phyloP scores from a whole-genome alignment of 169 alveolate species.

The Neospora caninum region DNA sequence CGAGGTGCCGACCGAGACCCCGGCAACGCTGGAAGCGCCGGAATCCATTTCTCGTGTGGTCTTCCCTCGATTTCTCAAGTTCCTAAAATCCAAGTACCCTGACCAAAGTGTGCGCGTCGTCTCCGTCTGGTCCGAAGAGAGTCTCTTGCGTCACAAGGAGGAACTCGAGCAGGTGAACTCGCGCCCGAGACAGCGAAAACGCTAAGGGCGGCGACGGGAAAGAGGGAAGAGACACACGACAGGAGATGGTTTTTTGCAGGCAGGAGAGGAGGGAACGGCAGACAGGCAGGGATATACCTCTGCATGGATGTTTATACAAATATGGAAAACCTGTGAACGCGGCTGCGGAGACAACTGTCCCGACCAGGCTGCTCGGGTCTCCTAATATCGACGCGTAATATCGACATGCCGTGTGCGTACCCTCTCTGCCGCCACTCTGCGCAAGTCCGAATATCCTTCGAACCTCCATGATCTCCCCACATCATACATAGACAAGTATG shows the following conservation, averaged over 20 bases:
- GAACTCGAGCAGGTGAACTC: not conserved
- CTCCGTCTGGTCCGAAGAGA: not conserved
- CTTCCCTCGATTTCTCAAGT: not conserved
- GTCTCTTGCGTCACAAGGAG: not conserved
- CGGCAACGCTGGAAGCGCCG: not conserved
- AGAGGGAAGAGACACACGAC: too few species aligned
- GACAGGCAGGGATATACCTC: too few species aligned
- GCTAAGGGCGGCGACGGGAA: too few species aligned
- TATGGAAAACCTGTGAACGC: too few species aligned
- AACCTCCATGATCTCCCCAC: not conserved
- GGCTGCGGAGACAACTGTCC: too few species aligned
- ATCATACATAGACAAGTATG: not conserved
- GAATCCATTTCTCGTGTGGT: not conserved
- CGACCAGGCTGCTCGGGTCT: too few species aligned
- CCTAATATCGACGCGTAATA: too few species aligned
- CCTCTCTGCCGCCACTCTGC: not conserved
- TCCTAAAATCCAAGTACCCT: not conserved
- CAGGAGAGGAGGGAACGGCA: too few species aligned
- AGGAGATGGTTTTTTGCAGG: too few species aligned
- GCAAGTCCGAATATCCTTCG: not conserved
- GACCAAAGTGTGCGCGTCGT: not conserved
- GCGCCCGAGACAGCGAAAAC: not conserved
- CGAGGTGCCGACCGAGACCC: slow-evolving; percentile 13
- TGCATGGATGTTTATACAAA: too few species aligned
- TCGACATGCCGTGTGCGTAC: too few species aligned